These are phyloP conservation scores for Hypoxylon sp. DNA, from an alignment of 2,329 filamentous ascomycete species.

Conservation along the genomic window DNA sequence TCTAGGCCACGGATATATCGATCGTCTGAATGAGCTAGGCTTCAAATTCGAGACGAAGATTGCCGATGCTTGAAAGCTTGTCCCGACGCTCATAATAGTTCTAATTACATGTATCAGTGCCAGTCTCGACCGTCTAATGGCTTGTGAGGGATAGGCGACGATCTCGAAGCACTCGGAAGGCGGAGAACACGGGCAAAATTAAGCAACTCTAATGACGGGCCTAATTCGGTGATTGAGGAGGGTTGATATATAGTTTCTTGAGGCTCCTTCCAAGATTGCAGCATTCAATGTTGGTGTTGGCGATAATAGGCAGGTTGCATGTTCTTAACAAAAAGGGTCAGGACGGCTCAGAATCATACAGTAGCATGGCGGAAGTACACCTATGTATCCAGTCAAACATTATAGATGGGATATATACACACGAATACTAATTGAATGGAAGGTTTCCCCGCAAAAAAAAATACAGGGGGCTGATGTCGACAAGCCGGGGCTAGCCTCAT, in stretches of 20 bases:
- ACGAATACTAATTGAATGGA: slow-evolving; percentile 6
- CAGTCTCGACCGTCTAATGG: neutral
- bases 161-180: neutral
- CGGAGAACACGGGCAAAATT: neutral
- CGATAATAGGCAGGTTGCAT: slow-evolving; percentile 18
- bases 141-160: neutral
- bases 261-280: slow-evolving; percentile 19
- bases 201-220: slow-evolving; percentile 9
- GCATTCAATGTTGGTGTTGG: slow-evolving; percentile 10
- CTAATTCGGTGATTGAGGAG: neutral
- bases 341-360: slow-evolving; percentile 2
- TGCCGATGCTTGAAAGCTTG: slow-evolving; percentile 51
- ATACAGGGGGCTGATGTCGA: slow-evolving; percentile 19
- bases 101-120: neutral
- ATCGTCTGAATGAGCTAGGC: slow-evolving; percentile 72
- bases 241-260: slow-evolving; percentile 19
- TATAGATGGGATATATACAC: slow-evolving; percentile 15
- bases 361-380: slow-evolving; percentile 3
- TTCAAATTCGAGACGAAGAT: slow-evolving; percentile 73
- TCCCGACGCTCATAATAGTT: slow-evolving; percentile 20
- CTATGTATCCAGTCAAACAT: slow-evolving; percentile 16
- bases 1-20: slow-evolving; percentile 76
- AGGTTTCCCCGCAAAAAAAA: slow-evolving; percentile 33
- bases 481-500: slow-evolving; percentile 26
- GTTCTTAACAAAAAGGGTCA: slow-evolving; percentile 8